Percentiles rank a stretch among this genome's conserved stretches.
Conservation (phyloP, 139 green algal genomes). For the Edaphochlamys debaryana region DNA sequence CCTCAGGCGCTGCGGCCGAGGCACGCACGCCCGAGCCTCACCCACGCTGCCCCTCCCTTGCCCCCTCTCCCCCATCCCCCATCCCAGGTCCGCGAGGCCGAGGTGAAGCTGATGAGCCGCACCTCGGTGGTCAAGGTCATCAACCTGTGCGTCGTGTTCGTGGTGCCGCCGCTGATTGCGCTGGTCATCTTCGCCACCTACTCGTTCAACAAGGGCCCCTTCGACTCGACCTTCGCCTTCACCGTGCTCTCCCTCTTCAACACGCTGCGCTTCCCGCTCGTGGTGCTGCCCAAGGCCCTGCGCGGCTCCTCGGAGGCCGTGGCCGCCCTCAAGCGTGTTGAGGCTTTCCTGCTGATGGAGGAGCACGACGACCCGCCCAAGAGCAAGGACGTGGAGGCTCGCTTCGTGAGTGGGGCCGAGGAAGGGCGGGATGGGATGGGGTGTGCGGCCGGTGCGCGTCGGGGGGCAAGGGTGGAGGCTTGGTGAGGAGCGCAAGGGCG, state of each 20-base stretch:
- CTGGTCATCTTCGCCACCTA: slow-evolving; percentile 74
- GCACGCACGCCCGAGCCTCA: too few relatives aligned
- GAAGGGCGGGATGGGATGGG: too few relatives aligned
- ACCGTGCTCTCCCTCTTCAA: slow-evolving; percentile 84
- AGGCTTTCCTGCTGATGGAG: slow-evolving; percentile 69
- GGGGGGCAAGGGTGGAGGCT: too few relatives aligned
- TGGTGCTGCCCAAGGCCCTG: slow-evolving; percentile 82
- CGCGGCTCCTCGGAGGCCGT: slow-evolving; percentile 65
- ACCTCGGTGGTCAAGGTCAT: slow-evolving; percentile 69
- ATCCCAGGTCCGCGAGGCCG: slow-evolving; percentile 61
- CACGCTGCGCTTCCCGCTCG: slow-evolving; percentile 82
- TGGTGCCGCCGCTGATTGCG: slow-evolving; percentile 64
- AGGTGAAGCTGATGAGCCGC: slow-evolving; percentile 54
- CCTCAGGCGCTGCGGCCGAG: too few relatives aligned
- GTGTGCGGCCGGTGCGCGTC: too few relatives aligned
- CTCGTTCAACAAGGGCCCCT: slow-evolving; percentile 54
- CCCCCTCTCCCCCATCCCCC: too few relatives aligned
- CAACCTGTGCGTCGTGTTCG: slow-evolving; percentile 77
- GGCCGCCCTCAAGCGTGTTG: slow-evolving; percentile 54
- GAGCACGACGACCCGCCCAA: slow-evolving; percentile 41
- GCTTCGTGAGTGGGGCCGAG: slow-evolving; percentile 48
- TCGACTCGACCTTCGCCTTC: slow-evolving; percentile 70
- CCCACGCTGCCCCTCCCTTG: too few relatives aligned
- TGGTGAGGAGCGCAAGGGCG: too few relatives aligned
- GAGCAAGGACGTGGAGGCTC: slow-evolving; percentile 32